Evolutionary conservation across 2,329 filamentous ascomycete species (phyloP).

Genomic region (Phialocephala subalpina): DNA sequence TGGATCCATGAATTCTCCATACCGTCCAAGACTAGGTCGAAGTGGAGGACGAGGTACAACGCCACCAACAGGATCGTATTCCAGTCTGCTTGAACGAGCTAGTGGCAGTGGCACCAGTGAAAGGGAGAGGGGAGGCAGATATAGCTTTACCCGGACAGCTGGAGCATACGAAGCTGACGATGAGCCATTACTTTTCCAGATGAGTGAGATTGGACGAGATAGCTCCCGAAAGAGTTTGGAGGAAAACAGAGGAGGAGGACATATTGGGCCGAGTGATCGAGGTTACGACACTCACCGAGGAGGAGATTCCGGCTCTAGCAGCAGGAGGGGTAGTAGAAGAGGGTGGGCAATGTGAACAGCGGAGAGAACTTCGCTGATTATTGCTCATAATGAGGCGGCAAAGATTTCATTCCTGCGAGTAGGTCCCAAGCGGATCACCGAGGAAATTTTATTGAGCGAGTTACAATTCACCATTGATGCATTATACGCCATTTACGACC

Average conservation of each 20-base stretch:
- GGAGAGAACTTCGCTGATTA: no score
- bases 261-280: constrained; percentile 31
- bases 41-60: constrained; percentile 43
- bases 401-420: constrained; percentile 21
- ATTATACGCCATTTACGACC: constrained; percentile 37
- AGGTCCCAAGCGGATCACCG: constrained; percentile 22
- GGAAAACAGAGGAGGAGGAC: constrained; percentile 41
- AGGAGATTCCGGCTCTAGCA: constrained; percentile 42
- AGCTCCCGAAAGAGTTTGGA: constrained; percentile 65
- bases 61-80: constrained; percentile 44
- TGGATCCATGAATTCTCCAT: constrained; percentile 42
- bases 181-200: constrained; percentile 75
- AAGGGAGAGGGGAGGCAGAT: constrained; percentile 47
- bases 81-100: constrained; percentile 45
- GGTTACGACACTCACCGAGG: constrained; percentile 35
- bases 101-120: constrained; percentile 46
- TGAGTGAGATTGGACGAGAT: constrained; percentile 72
- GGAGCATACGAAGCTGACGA: constrained; percentile 64
- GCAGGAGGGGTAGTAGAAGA: constrained; percentile 41
- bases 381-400: constrained; percentile 13
- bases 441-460: constrained; percentile 16
- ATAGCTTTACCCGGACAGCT: constrained; percentile 53
- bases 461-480: constrained; percentile 37
- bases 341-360: constrained; percentile 31
- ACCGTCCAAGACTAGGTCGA: constrained; percentile 42